Base-by-base conservation (phyloP, 495 filamentous ascomycete species). In the Ramalina intermedia region DNA sequence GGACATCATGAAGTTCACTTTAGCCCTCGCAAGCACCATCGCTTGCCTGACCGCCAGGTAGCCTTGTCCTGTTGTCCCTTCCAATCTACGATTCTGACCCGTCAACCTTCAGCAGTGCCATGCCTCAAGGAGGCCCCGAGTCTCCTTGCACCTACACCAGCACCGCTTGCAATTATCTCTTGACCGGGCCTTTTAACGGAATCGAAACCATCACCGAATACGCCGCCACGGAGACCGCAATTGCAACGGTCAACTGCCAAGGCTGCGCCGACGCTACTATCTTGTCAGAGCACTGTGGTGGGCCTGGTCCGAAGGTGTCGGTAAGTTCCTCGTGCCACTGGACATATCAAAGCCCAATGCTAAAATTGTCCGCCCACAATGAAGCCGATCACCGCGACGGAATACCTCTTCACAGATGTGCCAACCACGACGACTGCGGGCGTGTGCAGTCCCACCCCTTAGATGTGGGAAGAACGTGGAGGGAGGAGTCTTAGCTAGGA, bases 371-470 rank as follows among this genome's bases (percentile, higher is more conserved):
- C 4, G 8, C 39, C 6, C 39, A n/a, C 12, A 41, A 1, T 9
- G 39, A 41, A 46, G 49, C 24, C 17, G 3, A 7, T 52, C 5
- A 13, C 4, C 21, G 35, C 21, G 8, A 52, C 49, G 33, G 41
- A 43, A 0, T 47, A 47, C 41, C 24, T 47, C 12, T 4, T 24
- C 0, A 17, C 18, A 4, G 26, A 48, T 48, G 20, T 43, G 11
- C 29, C 37, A n/a, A 1, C 36, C 3, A 52, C 49, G 3, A 47
- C 43, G 1, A 52, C 43, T 2, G 43, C 37, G 18, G 37, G 37
- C 13, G 49, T 52, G 16, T 52, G 49, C 37, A 52, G 43, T 38
- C 43, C 49, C 6, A 52, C 49, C 6, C 42, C 43, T 7, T 24
- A 33, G 1, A 33, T 33, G 29, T 0, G 12, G 6, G 29, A 13